Evolutionary conservation across 176 grass and related monocot species (phyloP).

Genomic region (Musa beccarii): DNA sequence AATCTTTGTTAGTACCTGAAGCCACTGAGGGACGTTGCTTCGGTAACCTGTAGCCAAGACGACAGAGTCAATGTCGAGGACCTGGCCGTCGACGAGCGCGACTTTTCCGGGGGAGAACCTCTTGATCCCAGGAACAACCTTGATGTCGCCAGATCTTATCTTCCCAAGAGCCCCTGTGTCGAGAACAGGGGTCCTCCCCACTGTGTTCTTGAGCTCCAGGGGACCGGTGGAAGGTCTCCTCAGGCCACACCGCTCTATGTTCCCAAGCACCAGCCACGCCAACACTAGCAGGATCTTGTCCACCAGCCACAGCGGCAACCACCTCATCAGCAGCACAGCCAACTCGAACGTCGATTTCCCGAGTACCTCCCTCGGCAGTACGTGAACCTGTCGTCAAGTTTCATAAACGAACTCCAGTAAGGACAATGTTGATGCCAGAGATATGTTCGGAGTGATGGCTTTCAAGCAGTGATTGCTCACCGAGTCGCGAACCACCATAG

Average conservation of each 20-base stretch:
- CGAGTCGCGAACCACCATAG: constrained; percentile 5
- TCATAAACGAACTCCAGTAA: not conserved
- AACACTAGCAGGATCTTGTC: not conserved
- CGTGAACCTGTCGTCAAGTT: not conserved
- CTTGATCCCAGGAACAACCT: constrained; percentile 10
- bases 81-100: constrained; percentile 1
- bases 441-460: not conserved
- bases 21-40: constrained; percentile 8
- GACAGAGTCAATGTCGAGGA: constrained; percentile 3
- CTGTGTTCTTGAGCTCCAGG: constrained; percentile 6
- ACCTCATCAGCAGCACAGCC: constrained; percentile 1
- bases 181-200: constrained; percentile 3
- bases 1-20: not conserved
- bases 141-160: constrained; percentile 8
- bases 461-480: not conserved
- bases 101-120: not conserved
- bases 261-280: not conserved
- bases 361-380: not conserved
- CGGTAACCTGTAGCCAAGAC: constrained; percentile 6
- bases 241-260: not conserved
- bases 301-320: constrained; percentile 4
- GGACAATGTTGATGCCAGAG: not conserved
- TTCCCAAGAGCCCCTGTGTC: not conserved
- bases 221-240: constrained; percentile 7
- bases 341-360: constrained; percentile 11